A percentile compares a stretch with the other conserved stretches of the same genome.
These are phyloP conservation scores for Circinella umbellata DNA, from an alignment of 371 early-diverging fungal genomes.

Conservation along the genomic window DNA sequence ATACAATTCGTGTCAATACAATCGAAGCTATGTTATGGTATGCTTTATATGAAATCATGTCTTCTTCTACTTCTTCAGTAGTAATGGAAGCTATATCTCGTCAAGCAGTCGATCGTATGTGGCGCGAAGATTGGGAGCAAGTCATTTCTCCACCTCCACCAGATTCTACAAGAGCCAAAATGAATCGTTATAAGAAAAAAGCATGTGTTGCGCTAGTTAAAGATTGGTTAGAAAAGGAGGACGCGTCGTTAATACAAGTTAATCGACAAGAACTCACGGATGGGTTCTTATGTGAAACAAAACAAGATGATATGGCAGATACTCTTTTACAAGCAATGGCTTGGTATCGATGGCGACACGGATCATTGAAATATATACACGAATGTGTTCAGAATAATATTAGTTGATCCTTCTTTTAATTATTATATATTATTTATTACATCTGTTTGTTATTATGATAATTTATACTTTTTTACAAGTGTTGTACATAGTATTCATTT, in stretches of 20 bases:
- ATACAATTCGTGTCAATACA: slow-evolving; percentile 52
- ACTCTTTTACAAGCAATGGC: slow-evolving; percentile 72
- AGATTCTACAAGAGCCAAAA: background rate
- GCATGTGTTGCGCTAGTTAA: slow-evolving; percentile 40
- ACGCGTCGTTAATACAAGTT: slow-evolving; percentile 22
- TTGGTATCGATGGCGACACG: slow-evolving; percentile 65
- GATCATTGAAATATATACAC: slow-evolving; percentile 9
- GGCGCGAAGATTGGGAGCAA: slow-evolving; percentile 21
- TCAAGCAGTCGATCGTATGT: slow-evolving; percentile 27
- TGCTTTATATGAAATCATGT: slow-evolving; percentile 26
- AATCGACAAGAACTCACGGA: slow-evolving; percentile 22
- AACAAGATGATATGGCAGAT: slow-evolving; percentile 80
- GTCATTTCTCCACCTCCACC: background rate
- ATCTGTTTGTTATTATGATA: no score
- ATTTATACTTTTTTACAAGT: no score
- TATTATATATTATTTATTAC: no score
- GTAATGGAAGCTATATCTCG: slow-evolving; percentile 25
- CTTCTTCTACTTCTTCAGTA: background rate
- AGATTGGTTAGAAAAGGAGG: slow-evolving; percentile 34
- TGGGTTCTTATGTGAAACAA: slow-evolving; percentile 55
- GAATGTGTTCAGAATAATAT: background rate
- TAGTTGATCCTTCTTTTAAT: no score
- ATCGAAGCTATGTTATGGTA: slow-evolving; percentile 61
- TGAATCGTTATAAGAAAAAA: slow-evolving; percentile 31
- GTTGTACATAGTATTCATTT: no score